Evolutionary conservation across 495 filamentous ascomycete species (phyloP).

Genomic region (Glonium stellatum): DNA sequence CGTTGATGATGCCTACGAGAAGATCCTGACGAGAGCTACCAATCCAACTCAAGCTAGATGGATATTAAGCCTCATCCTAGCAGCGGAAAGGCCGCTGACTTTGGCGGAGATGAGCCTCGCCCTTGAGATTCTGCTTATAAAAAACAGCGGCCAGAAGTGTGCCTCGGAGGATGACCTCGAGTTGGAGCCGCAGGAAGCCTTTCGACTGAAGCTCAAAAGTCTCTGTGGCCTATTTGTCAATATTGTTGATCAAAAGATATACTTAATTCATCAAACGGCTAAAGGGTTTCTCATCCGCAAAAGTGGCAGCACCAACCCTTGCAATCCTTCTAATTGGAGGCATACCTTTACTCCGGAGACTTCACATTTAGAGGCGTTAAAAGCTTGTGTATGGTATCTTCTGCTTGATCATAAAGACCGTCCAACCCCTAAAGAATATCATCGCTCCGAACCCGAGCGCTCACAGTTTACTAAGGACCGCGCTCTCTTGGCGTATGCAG

Average conservation of each 20-base stretch:
- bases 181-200: background rate
- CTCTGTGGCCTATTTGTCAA: slow-evolving; percentile 15
- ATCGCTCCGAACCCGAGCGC: too few relatives aligned
- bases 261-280: slow-evolving; percentile 20
- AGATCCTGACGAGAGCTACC: background rate
- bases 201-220: background rate
- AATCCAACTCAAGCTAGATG: background rate
- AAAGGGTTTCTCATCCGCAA: slow-evolving; percentile 15
- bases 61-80: background rate
- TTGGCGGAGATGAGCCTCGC: background rate
- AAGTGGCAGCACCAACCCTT: too few relatives aligned
- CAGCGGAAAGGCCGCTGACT: background rate
- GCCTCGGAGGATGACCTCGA: background rate
- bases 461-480: too few relatives aligned
- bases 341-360: slow-evolving; percentile 9
- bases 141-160: background rate
- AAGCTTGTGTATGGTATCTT: too few relatives aligned
- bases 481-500: too few relatives aligned
- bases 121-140: background rate
- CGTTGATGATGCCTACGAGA: background rate
- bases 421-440: too few relatives aligned
- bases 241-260: slow-evolving; percentile 8
- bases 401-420: too few relatives aligned
- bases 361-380: too few relatives aligned
- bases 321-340: background rate